Percentiles rank a stretch among this genome's conserved stretches.
phyloP scores from a whole-genome alignment of 176 grass and related monocot genomes.

The Oryza nivara region DNA sequence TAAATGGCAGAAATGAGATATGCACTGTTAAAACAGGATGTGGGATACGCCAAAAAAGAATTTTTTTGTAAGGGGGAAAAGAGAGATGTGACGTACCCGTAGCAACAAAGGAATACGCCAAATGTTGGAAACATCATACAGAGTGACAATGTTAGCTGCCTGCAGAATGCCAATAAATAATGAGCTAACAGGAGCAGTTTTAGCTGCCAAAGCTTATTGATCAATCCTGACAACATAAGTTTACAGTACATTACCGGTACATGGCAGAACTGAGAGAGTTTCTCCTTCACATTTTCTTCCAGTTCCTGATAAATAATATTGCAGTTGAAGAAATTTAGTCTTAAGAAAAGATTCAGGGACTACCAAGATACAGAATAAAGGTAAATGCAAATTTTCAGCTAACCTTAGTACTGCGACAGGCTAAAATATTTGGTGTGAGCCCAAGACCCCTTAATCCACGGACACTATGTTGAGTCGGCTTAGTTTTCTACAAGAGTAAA shows the following conservation, averaged over 20 bases:
- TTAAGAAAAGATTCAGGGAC: conserved; percentile 15
- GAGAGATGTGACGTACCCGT: conserved; percentile 50
- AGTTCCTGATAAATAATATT: conserved; percentile 49
- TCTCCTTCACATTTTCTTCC: conserved; percentile 77
- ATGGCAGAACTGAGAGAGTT: conserved; percentile 87
- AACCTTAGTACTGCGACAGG: conserved; percentile 78
- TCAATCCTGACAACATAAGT: not conserved
- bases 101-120: conserved; percentile 80
- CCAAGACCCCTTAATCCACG: conserved; percentile 79
- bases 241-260: conserved; percentile 61
- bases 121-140: conserved; percentile 86
- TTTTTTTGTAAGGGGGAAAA: conserved; percentile 26
- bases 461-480: conserved; percentile 88
- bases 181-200: conserved; percentile 17
- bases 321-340: conserved; percentile 6
- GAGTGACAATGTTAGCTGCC: conserved; percentile 66
- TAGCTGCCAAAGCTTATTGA: conserved; percentile 8
- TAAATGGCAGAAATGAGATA: conserved; percentile 34
- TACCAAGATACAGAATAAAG: not conserved
- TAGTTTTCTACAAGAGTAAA: conserved; percentile 69
- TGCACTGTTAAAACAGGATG: not conserved
- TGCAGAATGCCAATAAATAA: conserved; percentile 45
- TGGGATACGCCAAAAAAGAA: not conserved
- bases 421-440: conserved; percentile 78
- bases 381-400: conserved; percentile 8